Percentiles rank a stretch among this genome's conserved stretches.
phyloP scores from a whole-genome alignment of 805 yeast genomes.

The Kuraishia hungarica region DNA sequence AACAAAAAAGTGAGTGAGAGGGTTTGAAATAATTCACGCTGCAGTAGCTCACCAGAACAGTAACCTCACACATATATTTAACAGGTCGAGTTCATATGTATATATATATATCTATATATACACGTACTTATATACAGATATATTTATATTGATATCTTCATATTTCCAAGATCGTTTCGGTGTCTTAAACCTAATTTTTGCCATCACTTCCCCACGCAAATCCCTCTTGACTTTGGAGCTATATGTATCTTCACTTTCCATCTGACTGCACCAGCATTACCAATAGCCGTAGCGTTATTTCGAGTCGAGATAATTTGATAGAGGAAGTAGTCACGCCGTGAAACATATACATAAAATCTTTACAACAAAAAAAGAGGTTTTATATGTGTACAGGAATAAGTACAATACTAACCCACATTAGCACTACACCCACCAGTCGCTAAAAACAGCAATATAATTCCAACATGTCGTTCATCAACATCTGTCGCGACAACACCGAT shows the following conservation, averaged over 20 bases:
- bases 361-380: too few relatives aligned
- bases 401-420: neutral
- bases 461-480: slow-evolving; percentile 76
- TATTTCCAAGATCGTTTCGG: neutral
- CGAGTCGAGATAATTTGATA: neutral
- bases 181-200: neutral
- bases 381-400: neutral
- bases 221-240: neutral
- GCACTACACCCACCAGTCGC: neutral
- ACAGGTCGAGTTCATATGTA: too few relatives aligned
- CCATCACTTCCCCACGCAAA: neutral
- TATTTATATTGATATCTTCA: too few relatives aligned
- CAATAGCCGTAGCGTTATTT: neutral
- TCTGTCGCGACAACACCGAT: slow-evolving; percentile 94
- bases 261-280: neutral
- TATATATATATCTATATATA: too few relatives aligned
- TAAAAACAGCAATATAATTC: neutral
- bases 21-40: neutral
- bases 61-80: neutral
- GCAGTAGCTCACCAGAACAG: neutral
- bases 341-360: too few relatives aligned
- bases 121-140: neutral
- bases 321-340: neutral
- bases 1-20: neutral
- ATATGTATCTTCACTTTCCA: neutral